Percentiles rank a stretch among this genome's conserved stretches.
These are phyloP conservation scores for Epicoccum nigrum DNA, from an alignment of 2,329 filamentous ascomycete species.

Conservation along the genomic window DNA sequence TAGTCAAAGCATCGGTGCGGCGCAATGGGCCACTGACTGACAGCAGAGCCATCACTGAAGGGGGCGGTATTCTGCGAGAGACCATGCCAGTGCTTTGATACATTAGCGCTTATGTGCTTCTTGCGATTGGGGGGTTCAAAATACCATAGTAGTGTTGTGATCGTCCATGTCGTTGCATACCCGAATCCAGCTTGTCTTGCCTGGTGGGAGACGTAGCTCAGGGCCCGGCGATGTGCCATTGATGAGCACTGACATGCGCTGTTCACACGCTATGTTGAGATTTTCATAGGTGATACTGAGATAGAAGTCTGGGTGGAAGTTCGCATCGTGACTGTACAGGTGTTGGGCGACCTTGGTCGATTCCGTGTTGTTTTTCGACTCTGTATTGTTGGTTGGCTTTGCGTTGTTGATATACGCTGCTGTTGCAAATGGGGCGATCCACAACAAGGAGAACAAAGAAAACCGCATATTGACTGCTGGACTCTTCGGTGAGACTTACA, in stretches of 20 bases:
- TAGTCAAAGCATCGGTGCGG: conserved; percentile 70
- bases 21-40: conserved; percentile 70
- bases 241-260: conserved; percentile 56
- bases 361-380: neutral
- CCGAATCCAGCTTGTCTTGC: conserved; percentile 59
- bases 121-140: neutral
- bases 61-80: conserved; percentile 64
- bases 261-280: conserved; percentile 55
- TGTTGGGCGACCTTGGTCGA: neutral
- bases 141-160: conserved; percentile 63
- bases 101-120: neutral
- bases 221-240: conserved; percentile 63
- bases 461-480: neutral
- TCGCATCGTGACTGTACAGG: conserved; percentile 18
- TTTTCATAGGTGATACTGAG: conserved; percentile 54
- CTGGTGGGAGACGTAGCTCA: conserved; percentile 54
- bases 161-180: conserved; percentile 64
- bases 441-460: neutral
- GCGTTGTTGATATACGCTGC: neutral
- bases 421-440: neutral
- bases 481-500: neutral
- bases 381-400: neutral
- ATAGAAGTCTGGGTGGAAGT: conserved; percentile 53
- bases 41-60: conserved; percentile 69
- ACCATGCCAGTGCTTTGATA: conserved; percentile 69